Evolutionary conservation across 2,329 filamentous ascomycete species (phyloP).

Genomic region (Colletotrichum tofieldiae): DNA sequence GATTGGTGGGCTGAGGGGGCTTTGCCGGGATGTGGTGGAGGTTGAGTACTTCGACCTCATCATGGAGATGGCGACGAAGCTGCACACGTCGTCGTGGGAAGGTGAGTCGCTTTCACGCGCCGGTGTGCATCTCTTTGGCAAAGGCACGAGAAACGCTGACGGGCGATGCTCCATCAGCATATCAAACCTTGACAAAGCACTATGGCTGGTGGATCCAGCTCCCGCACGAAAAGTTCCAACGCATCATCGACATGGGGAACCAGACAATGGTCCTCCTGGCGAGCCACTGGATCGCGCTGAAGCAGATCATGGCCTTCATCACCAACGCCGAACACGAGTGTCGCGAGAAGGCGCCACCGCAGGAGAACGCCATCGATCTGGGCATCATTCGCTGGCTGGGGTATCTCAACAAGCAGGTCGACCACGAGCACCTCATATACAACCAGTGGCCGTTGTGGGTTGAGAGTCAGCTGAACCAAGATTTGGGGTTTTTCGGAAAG

Average conservation of each 20-base stretch:
- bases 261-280: slow-evolving; percentile 65
- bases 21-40: slow-evolving; percentile 62
- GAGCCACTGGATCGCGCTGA: slow-evolving; percentile 69
- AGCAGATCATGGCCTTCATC: slow-evolving; percentile 68
- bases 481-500: slow-evolving; percentile 63
- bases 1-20: slow-evolving; percentile 58
- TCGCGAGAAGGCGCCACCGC: slow-evolving; percentile 49
- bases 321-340: slow-evolving; percentile 57
- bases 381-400: slow-evolving; percentile 67
- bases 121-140: neutral
- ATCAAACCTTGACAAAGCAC: slow-evolving; percentile 64
- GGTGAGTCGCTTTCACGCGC: slow-evolving; percentile 56
- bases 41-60: slow-evolving; percentile 63
- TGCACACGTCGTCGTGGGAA: slow-evolving; percentile 67
- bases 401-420: slow-evolving; percentile 65
- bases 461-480: slow-evolving; percentile 63
- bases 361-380: slow-evolving; percentile 53
- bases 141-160: neutral
- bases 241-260: slow-evolving; percentile 63
- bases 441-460: slow-evolving; percentile 72
- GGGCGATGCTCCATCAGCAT: slow-evolving; percentile 55
- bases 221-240: slow-evolving; percentile 66
- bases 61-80: slow-evolving; percentile 64
- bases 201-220: slow-evolving; percentile 74
- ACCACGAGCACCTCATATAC: slow-evolving; percentile 60